Evolutionary conservation across 257 asterid genomes (phyloP), one percentile per base, ranked within the genome.

Genomic region (Solanum virginianum): DNA sequence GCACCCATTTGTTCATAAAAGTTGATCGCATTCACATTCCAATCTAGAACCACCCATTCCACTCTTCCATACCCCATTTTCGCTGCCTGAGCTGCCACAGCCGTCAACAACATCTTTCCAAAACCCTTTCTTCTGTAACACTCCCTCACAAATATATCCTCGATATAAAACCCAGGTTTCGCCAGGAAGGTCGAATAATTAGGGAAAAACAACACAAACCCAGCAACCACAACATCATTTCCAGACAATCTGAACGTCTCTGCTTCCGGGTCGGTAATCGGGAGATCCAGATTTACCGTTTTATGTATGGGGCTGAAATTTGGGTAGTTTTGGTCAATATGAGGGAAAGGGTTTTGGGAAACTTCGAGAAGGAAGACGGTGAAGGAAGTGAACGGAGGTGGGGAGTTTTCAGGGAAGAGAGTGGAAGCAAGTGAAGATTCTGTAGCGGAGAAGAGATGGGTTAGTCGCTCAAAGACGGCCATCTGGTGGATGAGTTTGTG

Each of bases 1-100:
- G 98, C 98, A 49, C 98, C 98, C 94, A 95, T 94, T 87, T 90
- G 91, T 92, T 95, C 97, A 69, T 94, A 96, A 75, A 96, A 96
- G 62, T 80, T 66, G 0, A 94, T 88, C 29, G 98, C 98, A 83
- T 90, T 92, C 75, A 72, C 88, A 53, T 96, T 96, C 98, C 98
- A 93, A 80, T 95, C 98, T 39, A 94, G 91, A 66, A 94, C 98
- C 87, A 93, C 98, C 99, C 98, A 94, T 82, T 96, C 99, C 88
- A 95, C 98, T 55, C 97, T 90, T 22, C 95, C 98, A 41, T 91
- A 92, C 60, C 97, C 97, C 97, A 95, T 92, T 90, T 91, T 94
- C 53, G 98, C 94, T 51, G 98, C 99, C 90, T 94, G 98, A 15
- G 88, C 88, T 4, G 97, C 98, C 87, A 96, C 98, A 7, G 97